Evolutionary conservation across 2,329 filamentous ascomycete species (phyloP).

Genomic region (Triangularia verruculosa): DNA sequence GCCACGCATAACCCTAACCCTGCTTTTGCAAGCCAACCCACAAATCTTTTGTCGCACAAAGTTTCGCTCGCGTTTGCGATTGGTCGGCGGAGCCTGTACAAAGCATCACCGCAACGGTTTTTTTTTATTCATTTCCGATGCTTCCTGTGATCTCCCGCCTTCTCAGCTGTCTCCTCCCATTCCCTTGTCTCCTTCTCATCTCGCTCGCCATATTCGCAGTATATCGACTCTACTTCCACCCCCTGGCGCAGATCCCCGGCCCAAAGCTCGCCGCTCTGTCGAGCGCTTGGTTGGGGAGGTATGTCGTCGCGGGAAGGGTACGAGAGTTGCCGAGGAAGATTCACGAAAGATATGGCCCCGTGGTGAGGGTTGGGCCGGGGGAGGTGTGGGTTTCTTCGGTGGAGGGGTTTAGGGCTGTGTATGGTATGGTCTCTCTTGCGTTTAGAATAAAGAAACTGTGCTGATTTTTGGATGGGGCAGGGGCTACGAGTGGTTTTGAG

Average conservation of each 20-base stretch:
- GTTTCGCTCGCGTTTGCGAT: too few relatives aligned
- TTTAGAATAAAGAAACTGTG: background rate
- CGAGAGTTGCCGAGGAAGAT: constrained; percentile 41
- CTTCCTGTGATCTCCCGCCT: too few relatives aligned
- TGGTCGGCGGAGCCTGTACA: too few relatives aligned
- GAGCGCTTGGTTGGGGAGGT: constrained; percentile 46
- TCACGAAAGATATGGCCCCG: constrained; percentile 47
- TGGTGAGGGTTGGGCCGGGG: constrained; percentile 52
- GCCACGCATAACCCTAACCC: too few relatives aligned
- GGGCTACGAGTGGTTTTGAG: constrained; percentile 45
- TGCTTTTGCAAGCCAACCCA: too few relatives aligned
- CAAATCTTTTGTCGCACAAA: too few relatives aligned
- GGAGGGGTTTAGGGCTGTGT: constrained; percentile 48
- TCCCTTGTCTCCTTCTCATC: too few relatives aligned
- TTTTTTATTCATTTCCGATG: too few relatives aligned
- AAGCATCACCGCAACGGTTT: too few relatives aligned
- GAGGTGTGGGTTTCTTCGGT: constrained; percentile 52
- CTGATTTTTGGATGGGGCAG: constrained; percentile 32
- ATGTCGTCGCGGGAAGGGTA: constrained; percentile 44
- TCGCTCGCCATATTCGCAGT: constrained; percentile 1
- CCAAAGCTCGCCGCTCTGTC: constrained; percentile 39
- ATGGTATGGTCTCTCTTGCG: constrained; percentile 36
- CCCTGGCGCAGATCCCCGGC: constrained; percentile 45
- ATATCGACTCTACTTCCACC: constrained; percentile 45
- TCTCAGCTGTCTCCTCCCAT: too few relatives aligned